A percentile compares a stretch with the other conserved stretches of the same genome.
These are phyloP conservation scores for Saturnispora sekii DNA, from an alignment of 805 yeast genomes.

Conservation along the genomic window DNA sequence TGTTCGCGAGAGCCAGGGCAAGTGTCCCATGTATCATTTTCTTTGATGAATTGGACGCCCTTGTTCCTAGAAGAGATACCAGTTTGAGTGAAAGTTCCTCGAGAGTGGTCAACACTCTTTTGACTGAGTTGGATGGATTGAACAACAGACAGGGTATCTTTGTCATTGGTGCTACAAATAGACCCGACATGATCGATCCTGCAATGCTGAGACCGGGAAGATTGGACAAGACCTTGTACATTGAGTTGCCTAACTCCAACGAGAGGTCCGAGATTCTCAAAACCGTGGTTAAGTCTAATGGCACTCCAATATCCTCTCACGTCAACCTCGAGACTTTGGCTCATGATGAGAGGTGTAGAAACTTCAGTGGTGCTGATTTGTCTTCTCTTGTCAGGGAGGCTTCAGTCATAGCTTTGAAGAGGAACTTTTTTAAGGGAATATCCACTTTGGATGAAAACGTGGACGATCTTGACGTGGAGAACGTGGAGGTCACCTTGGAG, in stretches of 20 bases:
- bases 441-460: conserved; percentile 36
- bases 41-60: conserved; percentile 92
- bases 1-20: conserved; percentile 87
- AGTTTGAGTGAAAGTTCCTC: conserved; percentile 83
- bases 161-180: conserved; percentile 92
- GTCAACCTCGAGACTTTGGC: conserved; percentile 61
- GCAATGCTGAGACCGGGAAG: conserved; percentile 98
- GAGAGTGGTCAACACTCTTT: conserved; percentile 86
- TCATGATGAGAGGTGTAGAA: conserved; percentile 69
- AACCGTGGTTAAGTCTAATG: conserved; percentile 61
- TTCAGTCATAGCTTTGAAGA: conserved; percentile 78
- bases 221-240: conserved; percentile 83
- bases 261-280: conserved; percentile 78
- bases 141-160: conserved; percentile 89
- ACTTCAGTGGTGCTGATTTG: conserved; percentile 93
- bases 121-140: conserved; percentile 91
- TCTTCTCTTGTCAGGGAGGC: conserved; percentile 90
- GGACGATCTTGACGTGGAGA: conserved; percentile 16
- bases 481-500: conserved; percentile 44
- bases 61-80: conserved; percentile 90
- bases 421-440: conserved; percentile 50
- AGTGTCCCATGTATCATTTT: conserved; percentile 92
- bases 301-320: conserved; percentile 59
- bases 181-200: conserved; percentile 97
- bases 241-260: conserved; percentile 71